Conservation (phyloP, 2,329 filamentous ascomycete genomes). For the Talaromyces atroroseus region DNA sequence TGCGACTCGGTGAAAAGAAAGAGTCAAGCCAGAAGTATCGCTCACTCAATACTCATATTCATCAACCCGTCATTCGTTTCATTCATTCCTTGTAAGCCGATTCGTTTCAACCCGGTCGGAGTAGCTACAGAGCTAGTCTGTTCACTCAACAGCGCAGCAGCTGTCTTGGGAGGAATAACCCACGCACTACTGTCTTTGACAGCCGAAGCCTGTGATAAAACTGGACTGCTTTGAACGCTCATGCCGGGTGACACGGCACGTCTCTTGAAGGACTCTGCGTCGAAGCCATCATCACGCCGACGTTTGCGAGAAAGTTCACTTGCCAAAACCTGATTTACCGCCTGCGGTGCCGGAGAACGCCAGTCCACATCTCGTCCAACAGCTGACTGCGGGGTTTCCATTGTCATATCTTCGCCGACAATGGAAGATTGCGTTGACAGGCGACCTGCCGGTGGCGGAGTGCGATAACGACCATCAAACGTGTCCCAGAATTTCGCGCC, state of each 20-base stretch:
- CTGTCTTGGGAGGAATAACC: constrained; percentile 64
- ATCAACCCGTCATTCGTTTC: constrained; percentile 94
- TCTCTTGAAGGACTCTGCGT: constrained; percentile 81
- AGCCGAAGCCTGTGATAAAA: constrained; percentile 64
- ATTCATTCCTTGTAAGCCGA: constrained; percentile 87
- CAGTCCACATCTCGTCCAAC: constrained; percentile 32
- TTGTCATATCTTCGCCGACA: constrained; percentile 34
- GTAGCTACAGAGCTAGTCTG: constrained; percentile 34
- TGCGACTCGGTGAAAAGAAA: background rate
- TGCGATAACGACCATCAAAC: constrained; percentile 63
- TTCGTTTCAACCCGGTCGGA: constrained; percentile 52
- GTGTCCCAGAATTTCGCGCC: constrained; percentile 73
- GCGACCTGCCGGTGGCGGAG: constrained; percentile 60
- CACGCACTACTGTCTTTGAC: constrained; percentile 63
- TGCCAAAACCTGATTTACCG: constrained; percentile 47
- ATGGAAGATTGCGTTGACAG: constrained; percentile 50
- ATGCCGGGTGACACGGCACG: constrained; percentile 87
- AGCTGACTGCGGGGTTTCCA: constrained; percentile 37
- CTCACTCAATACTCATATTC: constrained; percentile 91
- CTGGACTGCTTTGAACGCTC: constrained; percentile 83
- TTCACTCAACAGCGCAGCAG: constrained; percentile 45
- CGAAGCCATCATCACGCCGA: constrained; percentile 85
- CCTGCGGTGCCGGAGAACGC: constrained; percentile 38
- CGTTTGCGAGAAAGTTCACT: constrained; percentile 74
- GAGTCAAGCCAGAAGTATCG: background rate